Evolutionary conservation across 257 asterid genomes (phyloP).

Genomic region (Apocynum venetum): DNA sequence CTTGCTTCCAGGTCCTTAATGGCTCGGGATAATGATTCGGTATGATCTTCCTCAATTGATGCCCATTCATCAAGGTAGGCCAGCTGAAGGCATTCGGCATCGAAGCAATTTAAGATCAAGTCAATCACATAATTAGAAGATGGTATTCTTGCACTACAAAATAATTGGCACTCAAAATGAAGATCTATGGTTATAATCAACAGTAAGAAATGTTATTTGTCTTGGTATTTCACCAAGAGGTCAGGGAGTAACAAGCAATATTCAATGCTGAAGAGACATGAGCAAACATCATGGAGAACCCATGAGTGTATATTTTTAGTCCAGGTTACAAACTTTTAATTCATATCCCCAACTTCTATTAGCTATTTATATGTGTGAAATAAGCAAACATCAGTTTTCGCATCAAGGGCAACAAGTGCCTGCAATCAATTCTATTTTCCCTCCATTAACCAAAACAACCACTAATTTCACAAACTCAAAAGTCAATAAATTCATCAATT

Average conservation of each 20-base stretch:
- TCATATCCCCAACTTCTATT: neutral
- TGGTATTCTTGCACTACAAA: neutral
- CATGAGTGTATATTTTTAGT: neutral
- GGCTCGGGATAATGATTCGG: slow-evolving; percentile 48
- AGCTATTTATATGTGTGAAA: neutral
- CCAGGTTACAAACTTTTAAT: neutral
- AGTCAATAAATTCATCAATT: neutral
- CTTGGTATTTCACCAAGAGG: neutral
- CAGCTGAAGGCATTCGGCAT: slow-evolving; percentile 38
- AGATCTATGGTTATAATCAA: neutral
- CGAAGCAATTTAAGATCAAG: slow-evolving; percentile 10
- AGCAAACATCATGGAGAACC: neutral
- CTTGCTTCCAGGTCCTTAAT: slow-evolving; percentile 63
- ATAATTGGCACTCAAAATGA: neutral
- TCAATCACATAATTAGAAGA: neutral
- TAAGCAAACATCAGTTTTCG: neutral
- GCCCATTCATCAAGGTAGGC: slow-evolving; percentile 69
- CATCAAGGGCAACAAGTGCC: neutral
- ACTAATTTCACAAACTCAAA: neutral
- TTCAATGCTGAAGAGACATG: neutral
- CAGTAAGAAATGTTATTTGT: neutral
- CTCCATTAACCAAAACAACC: neutral
- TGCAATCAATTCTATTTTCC: neutral
- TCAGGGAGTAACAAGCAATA: neutral
- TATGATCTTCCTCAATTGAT: slow-evolving; percentile 58